These are phyloP conservation scores for Curvularia sp. DNA, from an alignment of 2,329 filamentous ascomycete genomes.

Conservation along the genomic window DNA sequence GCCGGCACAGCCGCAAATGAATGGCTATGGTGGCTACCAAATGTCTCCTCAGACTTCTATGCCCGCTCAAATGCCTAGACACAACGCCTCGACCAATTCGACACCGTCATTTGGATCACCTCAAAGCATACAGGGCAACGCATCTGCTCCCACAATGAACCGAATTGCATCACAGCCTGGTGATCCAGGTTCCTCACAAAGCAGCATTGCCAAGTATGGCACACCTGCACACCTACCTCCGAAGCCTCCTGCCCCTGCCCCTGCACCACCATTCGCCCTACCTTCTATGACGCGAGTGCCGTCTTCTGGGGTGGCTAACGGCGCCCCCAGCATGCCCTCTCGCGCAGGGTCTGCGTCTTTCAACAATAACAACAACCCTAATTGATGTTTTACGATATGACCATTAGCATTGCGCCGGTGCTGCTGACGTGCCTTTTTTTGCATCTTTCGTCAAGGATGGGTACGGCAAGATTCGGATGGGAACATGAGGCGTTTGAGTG, in stretches of 20 bases:
- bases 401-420: conserved; percentile 41
- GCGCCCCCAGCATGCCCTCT: conserved; percentile 14
- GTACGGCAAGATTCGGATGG: conserved; percentile 7
- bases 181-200: conserved; percentile 38
- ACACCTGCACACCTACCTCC: conserved; percentile 62
- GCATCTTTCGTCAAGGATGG: conserved; percentile 18
- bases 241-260: conserved; percentile 59
- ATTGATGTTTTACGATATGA: conserved; percentile 32
- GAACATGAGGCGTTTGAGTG: conserved; percentile 11
- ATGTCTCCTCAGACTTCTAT: conserved; percentile 32
- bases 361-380: conserved; percentile 19
- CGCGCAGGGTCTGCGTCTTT: conserved; percentile 18
- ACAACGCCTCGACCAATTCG: conserved; percentile 37
- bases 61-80: conserved; percentile 37
- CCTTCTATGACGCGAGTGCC: conserved; percentile 29
- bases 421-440: conserved; percentile 21
- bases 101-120: conserved; percentile 42
- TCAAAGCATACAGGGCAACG: conserved; percentile 33
- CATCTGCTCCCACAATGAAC: conserved; percentile 29
- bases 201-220: conserved; percentile 64
- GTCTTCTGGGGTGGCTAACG: conserved; percentile 23
- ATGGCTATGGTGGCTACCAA: conserved; percentile 37
- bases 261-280: conserved; percentile 39
- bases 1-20: conserved; percentile 44
- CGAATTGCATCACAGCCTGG: conserved; percentile 36